These are phyloP conservation scores for Ophiostoma perfectum DNA, from an alignment of 2,329 filamentous ascomycete genomes.

Conservation along the genomic window DNA sequence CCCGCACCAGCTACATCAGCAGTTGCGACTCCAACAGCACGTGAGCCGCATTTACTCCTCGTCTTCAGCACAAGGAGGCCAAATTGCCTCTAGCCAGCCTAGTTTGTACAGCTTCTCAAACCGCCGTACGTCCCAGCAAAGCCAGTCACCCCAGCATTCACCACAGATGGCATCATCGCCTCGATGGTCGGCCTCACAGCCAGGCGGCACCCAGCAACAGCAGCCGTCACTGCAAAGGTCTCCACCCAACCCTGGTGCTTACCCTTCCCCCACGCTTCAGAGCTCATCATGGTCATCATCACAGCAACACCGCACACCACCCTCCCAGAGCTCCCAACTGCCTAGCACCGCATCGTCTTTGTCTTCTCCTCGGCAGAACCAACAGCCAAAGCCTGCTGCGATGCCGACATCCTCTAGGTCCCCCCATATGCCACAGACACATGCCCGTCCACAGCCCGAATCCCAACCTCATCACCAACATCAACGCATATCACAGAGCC, in stretches of 20 bases:
- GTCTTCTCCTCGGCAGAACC: neutral
- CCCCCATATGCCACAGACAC: neutral
- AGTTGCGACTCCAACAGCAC: neutral
- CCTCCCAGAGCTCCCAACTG: neutral
- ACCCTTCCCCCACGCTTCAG: neutral
- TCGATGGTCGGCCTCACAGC: neutral
- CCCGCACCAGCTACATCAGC: constrained; percentile 3
- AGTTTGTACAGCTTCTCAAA: neutral
- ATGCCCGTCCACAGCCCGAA: neutral
- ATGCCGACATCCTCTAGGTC: neutral
- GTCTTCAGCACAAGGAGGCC: neutral
- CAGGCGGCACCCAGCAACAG: neutral
- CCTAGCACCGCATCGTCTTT: neutral
- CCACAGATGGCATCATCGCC: neutral
- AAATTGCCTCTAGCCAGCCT: neutral
- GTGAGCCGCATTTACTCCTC: neutral
- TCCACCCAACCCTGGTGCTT: neutral
- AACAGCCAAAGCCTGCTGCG: neutral
- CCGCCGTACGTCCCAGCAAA: neutral
- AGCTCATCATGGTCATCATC: neutral
- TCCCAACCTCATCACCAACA: neutral
- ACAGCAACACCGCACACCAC: neutral
- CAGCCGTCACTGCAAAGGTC: constrained; percentile 12
- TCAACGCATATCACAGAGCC: neutral
- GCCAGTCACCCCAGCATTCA: constrained; percentile 5